phyloP scores from a whole-genome alignment of 176 grass and related monocot genomes.

The Cymbopogon citratus region DNA sequence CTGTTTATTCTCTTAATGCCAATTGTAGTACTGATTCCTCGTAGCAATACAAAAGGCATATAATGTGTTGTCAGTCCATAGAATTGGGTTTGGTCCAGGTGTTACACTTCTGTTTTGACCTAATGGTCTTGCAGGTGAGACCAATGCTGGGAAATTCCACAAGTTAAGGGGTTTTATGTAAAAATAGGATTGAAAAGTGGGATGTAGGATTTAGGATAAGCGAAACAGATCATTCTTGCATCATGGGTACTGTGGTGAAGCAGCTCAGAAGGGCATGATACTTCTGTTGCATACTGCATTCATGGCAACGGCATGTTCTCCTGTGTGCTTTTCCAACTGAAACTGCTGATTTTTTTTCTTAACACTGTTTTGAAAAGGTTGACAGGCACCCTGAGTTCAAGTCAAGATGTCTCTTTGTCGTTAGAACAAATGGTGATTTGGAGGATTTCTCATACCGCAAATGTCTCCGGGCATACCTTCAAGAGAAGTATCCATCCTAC shows the following conservation, averaged over 20 bases:
- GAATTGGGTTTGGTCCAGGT: neutral
- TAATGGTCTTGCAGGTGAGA: neutral
- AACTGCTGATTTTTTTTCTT: conserved; percentile 13
- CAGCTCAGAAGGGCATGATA: conserved; percentile 7
- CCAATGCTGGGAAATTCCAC: neutral
- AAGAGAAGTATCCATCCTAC: conserved; percentile 55
- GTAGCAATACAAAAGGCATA: neutral
- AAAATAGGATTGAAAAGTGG: neutral
- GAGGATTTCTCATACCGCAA: conserved; percentile 88
- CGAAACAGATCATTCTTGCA: neutral
- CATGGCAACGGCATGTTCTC: neutral
- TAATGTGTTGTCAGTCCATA: neutral
- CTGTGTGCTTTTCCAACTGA: neutral
- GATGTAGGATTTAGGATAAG: neutral
- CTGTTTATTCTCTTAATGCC: too few relatives aligned
- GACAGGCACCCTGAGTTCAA: conserved; percentile 50
- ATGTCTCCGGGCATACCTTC: conserved; percentile 58
- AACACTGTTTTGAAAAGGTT: conserved; percentile 45
- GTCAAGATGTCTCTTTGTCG: conserved; percentile 70
- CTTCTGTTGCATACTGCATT: neutral
- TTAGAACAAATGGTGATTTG: conserved; percentile 56
- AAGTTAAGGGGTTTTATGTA: neutral
- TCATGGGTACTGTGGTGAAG: neutral
- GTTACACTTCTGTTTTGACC: neutral
- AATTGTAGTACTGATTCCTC: neutral